phyloP scores from a whole-genome alignment of 345 rosid species.

The Acer saccharum region DNA sequence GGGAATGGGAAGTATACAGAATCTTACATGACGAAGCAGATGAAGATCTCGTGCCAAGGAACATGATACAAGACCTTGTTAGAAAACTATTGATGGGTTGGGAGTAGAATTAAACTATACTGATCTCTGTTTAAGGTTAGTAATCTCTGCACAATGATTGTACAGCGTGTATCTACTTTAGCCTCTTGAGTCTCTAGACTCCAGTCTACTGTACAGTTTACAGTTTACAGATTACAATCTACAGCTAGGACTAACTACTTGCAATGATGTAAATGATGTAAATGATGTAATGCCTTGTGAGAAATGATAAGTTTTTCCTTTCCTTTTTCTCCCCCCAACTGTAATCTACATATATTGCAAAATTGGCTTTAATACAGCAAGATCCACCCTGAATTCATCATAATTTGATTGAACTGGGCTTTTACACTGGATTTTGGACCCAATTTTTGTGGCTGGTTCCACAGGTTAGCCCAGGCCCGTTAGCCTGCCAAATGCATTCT shows the following conservation, averaged over 20 bases:
- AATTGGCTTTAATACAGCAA: no score
- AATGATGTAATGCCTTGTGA: slow-evolving; percentile 8
- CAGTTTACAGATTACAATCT: neutral
- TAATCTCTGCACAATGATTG: neutral
- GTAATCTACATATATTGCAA: no score
- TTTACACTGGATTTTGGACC: no score
- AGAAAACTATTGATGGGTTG: slow-evolving; percentile 62
- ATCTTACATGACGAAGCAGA: slow-evolving; percentile 65
- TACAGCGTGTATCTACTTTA: slow-evolving; percentile 6
- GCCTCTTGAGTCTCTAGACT: neutral
- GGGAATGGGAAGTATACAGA: slow-evolving; percentile 73
- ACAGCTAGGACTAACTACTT: slow-evolving; percentile 11
- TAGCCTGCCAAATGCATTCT: no score
- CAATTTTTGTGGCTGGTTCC: neutral
- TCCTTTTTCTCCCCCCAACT: no score
- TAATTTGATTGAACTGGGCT: no score
- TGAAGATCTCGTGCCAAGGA: slow-evolving; percentile 35
- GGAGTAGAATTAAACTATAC: slow-evolving; percentile 35
- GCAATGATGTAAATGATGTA: neutral
- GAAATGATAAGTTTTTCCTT: neutral
- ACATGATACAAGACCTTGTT: slow-evolving; percentile 55
- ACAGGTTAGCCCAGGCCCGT: neutral
- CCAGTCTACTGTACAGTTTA: no score
- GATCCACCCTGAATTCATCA: no score
- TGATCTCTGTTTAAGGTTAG: neutral